A percentile compares a stretch with the other conserved stretches of the same genome.
These are phyloP conservation scores for Groenewaldozyma auringiensis DNA, from an alignment of 1,139 yeast genomes.

Conservation along the genomic window DNA sequence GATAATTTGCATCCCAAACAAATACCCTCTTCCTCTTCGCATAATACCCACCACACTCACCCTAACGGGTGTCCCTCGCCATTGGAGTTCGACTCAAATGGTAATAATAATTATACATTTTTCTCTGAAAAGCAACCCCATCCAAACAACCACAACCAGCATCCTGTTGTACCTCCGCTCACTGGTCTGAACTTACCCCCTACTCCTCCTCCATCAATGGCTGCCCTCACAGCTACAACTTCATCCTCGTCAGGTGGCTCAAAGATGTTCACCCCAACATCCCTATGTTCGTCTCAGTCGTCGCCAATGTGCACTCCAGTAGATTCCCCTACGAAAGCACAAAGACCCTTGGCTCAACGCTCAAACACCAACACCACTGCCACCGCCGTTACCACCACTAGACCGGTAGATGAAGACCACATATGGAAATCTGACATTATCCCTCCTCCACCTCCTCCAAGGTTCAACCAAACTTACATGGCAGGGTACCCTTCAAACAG, in stretches of 20 bases:
- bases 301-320: constrained; percentile 8
- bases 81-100: not conserved
- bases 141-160: not conserved
- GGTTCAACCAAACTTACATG: constrained; percentile 1
- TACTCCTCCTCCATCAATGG: constrained; percentile 18
- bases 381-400: too few species aligned
- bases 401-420: too few species aligned
- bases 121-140: not conserved
- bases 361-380: too few species aligned
- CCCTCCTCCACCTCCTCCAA: constrained; percentile 4
- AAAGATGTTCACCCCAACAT: constrained; percentile 17
- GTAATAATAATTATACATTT: not conserved
- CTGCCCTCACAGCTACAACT: constrained; percentile 3
- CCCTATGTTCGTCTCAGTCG: constrained; percentile 12
- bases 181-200: constrained; percentile 13
- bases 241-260: constrained; percentile 4
- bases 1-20: constrained; percentile 20
- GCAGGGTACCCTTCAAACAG: not conserved
- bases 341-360: too few species aligned
- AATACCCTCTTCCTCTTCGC: constrained; percentile 16
- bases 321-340: constrained; percentile 1
- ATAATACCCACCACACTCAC: constrained; percentile 14
- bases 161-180: not conserved
- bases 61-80: constrained; percentile 19
- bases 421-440: not conserved